A percentile compares a stretch with the other conserved stretches of the same genome.
phyloP scores from a whole-genome alignment of 345 rosid species.

The Brassica rapa region DNA sequence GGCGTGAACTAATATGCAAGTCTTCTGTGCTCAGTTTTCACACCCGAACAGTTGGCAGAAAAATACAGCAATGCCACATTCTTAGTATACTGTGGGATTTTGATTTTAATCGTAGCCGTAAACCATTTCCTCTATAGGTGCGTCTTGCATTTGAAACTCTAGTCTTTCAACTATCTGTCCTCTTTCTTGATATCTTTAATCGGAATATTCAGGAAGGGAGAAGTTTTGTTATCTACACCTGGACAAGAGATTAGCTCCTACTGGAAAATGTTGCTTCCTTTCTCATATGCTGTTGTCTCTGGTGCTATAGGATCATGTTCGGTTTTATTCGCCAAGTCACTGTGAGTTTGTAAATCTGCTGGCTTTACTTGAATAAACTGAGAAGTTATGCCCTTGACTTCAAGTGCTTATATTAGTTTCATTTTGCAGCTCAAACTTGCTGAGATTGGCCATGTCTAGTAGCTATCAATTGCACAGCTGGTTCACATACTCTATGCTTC shows the following conservation, averaged over 20 bases:
- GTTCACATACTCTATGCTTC: constrained; percentile 98
- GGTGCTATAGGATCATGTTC: constrained; percentile 99
- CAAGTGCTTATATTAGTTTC: constrained; percentile 24
- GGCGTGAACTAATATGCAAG: not conserved
- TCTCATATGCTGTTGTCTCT: constrained; percentile 94
- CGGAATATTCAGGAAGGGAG: constrained; percentile 75
- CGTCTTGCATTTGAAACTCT: not conserved
- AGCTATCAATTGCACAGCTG: constrained; percentile 87
- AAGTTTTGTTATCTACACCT: constrained; percentile 59
- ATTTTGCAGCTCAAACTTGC: constrained; percentile 82
- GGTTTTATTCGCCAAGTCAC: constrained; percentile 96
- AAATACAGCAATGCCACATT: constrained; percentile 85
- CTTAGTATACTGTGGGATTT: constrained; percentile 76
- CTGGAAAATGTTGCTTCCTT: constrained; percentile 91
- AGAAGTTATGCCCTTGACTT: constrained; percentile 15
- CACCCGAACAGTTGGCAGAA: constrained; percentile 94
- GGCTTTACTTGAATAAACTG: not conserved
- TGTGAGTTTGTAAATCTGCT: constrained; percentile 54
- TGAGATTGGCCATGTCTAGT: constrained; percentile 90
- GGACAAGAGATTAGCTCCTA: constrained; percentile 78
- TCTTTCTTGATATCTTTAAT: constrained; percentile 4
- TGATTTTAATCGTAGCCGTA: constrained; percentile 65
- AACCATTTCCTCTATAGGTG: constrained; percentile 84
- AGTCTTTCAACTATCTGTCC: not conserved
- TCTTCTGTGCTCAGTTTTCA: constrained; percentile 66